Percentiles rank a stretch among this genome's conserved stretches.
These are phyloP conservation scores for Circinella umbellata DNA, from an alignment of 371 early-diverging fungal genomes.

Conservation along the genomic window DNA sequence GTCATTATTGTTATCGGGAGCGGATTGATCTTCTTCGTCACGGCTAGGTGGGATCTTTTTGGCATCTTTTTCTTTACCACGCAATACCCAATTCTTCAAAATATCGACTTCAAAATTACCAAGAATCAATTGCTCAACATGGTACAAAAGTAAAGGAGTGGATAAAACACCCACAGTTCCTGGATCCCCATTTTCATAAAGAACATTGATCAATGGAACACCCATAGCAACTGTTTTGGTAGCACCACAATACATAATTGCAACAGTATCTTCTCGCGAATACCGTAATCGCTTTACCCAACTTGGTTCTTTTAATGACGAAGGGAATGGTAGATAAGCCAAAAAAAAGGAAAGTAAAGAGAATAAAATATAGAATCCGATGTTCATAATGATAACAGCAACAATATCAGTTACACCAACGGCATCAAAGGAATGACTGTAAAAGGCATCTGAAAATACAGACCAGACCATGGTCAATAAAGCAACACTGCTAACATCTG, in stretches of 20 bases:
- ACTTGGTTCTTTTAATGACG: conserved; percentile 17
- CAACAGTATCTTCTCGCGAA: conserved; percentile 52
- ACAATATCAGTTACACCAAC: conserved; percentile 55
- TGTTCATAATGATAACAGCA: conserved; percentile 54
- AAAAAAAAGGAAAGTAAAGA: conserved; percentile 38
- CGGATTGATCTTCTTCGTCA: conserved; percentile 23
- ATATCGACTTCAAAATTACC: conserved; percentile 63
- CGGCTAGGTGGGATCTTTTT: conserved; percentile 14
- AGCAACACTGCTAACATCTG: conserved; percentile 56
- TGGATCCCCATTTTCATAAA: conserved; percentile 50
- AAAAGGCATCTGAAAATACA: conserved; percentile 71
- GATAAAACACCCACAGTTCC: conserved; percentile 60
- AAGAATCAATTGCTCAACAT: conserved; percentile 70
- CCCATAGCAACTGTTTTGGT: conserved; percentile 78
- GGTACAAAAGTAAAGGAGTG: conserved; percentile 69
- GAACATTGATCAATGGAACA: conserved; percentile 71
- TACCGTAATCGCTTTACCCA: conserved; percentile 41
- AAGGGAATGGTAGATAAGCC: conserved; percentile 39
- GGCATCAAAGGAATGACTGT: conserved; percentile 44
- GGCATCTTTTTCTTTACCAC: conserved; percentile 38
- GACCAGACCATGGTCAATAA: conserved; percentile 70
- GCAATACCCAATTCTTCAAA: conserved; percentile 59
- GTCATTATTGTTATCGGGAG: not conserved
- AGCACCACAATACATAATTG: conserved; percentile 65
- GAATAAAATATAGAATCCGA: conserved; percentile 43